Evolutionary conservation across 2,329 filamentous ascomycete species (phyloP).

Genomic region (Colletotrichum orbiculare): DNA sequence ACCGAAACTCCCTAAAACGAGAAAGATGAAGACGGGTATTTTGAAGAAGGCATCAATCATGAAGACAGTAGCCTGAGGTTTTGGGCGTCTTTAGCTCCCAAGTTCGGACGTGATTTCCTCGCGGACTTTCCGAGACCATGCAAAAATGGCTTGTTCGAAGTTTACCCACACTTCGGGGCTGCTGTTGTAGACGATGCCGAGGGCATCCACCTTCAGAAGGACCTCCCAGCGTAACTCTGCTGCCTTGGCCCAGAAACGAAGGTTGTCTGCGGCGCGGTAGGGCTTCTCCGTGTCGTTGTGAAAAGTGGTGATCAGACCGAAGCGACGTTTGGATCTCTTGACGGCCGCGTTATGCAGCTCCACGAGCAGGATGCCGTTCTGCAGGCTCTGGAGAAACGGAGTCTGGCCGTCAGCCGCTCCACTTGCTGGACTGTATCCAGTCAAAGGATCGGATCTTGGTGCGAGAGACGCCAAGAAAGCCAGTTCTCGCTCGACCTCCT

Average conservation of each 20-base stretch:
- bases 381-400: conserved; percentile 78
- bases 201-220: conserved; percentile 83
- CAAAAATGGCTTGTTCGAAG: conserved; percentile 84
- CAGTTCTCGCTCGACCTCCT: conserved; percentile 81
- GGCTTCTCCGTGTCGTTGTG: conserved; percentile 96
- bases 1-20: conserved; percentile 30
- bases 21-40: conserved; percentile 31
- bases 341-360: conserved; percentile 91
- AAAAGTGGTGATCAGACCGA: conserved; percentile 88
- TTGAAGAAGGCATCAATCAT: conserved; percentile 33
- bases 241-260: conserved; percentile 96
- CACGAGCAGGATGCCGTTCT: conserved; percentile 84
- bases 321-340: conserved; percentile 84
- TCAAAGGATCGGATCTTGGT: conserved; percentile 67
- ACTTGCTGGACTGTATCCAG: conserved; percentile 70
- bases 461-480: conserved; percentile 85
- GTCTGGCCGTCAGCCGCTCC: conserved; percentile 67
- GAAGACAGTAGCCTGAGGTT: conserved; percentile 27
- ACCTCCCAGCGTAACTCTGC: conserved; percentile 95
- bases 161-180: conserved; percentile 77
- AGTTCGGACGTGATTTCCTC: conserved; percentile 83
- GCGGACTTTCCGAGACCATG: conserved; percentile 85
- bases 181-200: conserved; percentile 84
- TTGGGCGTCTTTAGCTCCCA: conserved; percentile 23
- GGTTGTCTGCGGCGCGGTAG: conserved; percentile 92